These are phyloP conservation scores for Maudiozyma pseudohumilis DNA, from an alignment of 805 yeast species.

Conservation along the genomic window DNA sequence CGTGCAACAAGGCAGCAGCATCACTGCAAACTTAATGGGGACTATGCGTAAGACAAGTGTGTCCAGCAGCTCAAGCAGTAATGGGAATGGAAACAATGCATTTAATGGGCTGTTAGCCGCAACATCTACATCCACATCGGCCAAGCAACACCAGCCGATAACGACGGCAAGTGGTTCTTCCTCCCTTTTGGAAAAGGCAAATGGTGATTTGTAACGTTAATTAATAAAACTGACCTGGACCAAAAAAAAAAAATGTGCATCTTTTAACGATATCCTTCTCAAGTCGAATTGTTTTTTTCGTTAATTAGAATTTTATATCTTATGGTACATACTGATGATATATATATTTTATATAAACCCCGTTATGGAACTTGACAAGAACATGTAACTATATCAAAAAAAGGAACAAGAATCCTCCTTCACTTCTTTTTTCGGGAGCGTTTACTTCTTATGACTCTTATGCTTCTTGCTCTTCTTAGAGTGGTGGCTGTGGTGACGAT, in stretches of 20 bases:
- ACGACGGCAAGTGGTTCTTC: background rate
- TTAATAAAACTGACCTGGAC: no score
- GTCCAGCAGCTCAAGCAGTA: background rate
- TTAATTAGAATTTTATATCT: no score
- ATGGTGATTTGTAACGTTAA: background rate
- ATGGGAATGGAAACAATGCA: no score
- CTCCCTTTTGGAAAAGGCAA: background rate
- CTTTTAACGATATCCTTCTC: no score
- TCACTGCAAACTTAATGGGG: no score
- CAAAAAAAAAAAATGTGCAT: no score
- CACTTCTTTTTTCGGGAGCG: no score
- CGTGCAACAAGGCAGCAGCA: no score
- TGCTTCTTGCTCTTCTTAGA: slow-evolving; percentile 3
- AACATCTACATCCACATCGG: background rate
- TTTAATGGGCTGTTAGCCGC: background rate
- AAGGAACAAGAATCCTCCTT: no score
- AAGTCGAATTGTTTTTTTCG: no score
- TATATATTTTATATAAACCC: background rate
- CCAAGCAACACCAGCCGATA: background rate
- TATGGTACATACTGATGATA: no score
- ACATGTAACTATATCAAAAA: no score
- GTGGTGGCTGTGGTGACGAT: slow-evolving; percentile 3
- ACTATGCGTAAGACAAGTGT: background rate
- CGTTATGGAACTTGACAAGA: background rate
- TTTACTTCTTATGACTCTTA: slow-evolving; percentile 1